A percentile compares a stretch with the other conserved stretches of the same genome.
Evolutionary conservation across 129 eudicot species (phyloP).

Genomic region (Solidago caesia): DNA sequence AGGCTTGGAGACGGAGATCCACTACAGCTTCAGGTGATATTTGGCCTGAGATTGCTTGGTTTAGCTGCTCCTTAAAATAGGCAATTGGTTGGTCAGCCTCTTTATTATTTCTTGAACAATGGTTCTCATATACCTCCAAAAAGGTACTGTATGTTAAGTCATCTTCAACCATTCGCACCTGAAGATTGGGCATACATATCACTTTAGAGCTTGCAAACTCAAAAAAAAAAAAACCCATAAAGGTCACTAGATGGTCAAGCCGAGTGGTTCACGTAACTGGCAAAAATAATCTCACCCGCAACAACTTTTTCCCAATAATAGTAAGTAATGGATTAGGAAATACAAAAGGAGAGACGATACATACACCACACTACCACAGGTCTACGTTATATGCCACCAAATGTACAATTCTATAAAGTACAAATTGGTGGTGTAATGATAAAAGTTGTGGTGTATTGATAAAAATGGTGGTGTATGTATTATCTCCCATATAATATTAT

Average conservation of each 20-base stretch:
- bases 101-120: slow-evolving; percentile 90
- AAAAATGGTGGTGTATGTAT: too few relatives aligned
- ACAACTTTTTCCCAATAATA: too few relatives aligned
- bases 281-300: not conserved
- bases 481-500: too few relatives aligned
- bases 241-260: not conserved
- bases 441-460: too few relatives aligned
- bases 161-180: slow-evolving; percentile 99
- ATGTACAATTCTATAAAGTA: too few relatives aligned
- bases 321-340: too few relatives aligned
- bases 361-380: too few relatives aligned
- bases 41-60: slow-evolving; percentile 93
- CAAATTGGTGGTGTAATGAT: too few relatives aligned
- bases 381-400: too few relatives aligned
- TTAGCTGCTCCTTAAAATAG: slow-evolving; percentile 88
- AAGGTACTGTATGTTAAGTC: slow-evolving; percentile 95
- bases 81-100: slow-evolving; percentile 95
- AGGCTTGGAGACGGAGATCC: slow-evolving; percentile 95
- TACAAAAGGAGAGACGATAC: too few relatives aligned
- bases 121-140: slow-evolving; percentile 97
- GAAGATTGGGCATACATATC: slow-evolving; percentile 18
- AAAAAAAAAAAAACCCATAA: not conserved
- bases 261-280: not conserved
- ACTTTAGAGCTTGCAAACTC: slow-evolving; percentile 11
- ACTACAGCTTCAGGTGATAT: slow-evolving; percentile 92